A percentile compares a stretch with the other conserved stretches of the same genome.
phyloP scores from a whole-genome alignment of 1,284 basidiomycete genomes.

The Cryptococcus sp. region DNA sequence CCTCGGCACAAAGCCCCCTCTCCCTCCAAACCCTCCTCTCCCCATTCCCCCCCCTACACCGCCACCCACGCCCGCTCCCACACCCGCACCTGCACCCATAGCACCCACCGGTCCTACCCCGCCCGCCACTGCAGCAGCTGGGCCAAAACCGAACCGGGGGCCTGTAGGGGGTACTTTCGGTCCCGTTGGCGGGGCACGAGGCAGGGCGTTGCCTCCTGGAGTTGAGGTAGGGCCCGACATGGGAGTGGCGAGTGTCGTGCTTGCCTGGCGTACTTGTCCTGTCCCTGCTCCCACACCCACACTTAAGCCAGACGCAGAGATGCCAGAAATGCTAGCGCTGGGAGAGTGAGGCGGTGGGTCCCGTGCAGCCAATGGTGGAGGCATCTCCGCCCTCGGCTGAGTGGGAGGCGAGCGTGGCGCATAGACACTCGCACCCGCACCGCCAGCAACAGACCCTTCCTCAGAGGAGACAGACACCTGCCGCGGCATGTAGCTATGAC shows the following conservation, averaged over 20 bases:
- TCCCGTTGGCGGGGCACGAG: slow-evolving; percentile 16
- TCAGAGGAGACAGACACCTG: slow-evolving; percentile 1
- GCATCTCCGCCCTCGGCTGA: slow-evolving; percentile 4
- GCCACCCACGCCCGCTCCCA: not conserved
- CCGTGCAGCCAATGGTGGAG: slow-evolving; percentile 12
- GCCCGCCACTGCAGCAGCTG: not conserved
- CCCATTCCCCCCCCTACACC: slow-evolving; percentile 5
- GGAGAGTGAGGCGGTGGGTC: slow-evolving; percentile 17
- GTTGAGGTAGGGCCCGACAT: not conserved
- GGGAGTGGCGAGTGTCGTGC: not conserved
- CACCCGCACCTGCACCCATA: not conserved
- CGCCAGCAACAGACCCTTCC: not conserved
- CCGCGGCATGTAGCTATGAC: not conserved
- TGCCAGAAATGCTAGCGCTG: not conserved
- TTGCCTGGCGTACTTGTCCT: not conserved
- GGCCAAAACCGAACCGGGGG: slow-evolving; percentile 5
- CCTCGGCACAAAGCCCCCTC: slow-evolving; percentile 12
- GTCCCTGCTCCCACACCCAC: no score
- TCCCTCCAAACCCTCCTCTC: slow-evolving; percentile 7
- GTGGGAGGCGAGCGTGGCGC: not conserved
- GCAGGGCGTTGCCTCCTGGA: not conserved
- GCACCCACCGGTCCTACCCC: not conserved
- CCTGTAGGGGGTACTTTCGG: slow-evolving; percentile 26
- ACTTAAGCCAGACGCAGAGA: not conserved
- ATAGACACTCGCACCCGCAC: not conserved